Evolutionary conservation across 176 grass and related monocot genomes (phyloP).

Genomic region (Triticum turgidum): DNA sequence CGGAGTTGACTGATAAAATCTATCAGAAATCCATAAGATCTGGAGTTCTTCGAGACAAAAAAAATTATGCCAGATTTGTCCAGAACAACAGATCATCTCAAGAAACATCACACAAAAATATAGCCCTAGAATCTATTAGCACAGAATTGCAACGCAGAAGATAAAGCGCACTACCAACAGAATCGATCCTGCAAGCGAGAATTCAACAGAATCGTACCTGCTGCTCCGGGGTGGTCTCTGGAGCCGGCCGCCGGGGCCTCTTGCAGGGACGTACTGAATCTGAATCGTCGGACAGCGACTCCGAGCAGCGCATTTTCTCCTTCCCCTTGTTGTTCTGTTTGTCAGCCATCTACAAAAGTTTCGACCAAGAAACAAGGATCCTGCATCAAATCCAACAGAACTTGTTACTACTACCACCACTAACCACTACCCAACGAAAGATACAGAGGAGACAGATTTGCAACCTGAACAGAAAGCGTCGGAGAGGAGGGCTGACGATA

Average conservation of each 20-base stretch:
- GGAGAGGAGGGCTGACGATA: slow-evolving; percentile 7
- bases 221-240: too few relatives aligned
- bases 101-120: not conserved
- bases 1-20: not conserved
- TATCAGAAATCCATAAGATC: not conserved
- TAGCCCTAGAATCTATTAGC: too few relatives aligned
- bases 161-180: too few relatives aligned
- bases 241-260: too few relatives aligned
- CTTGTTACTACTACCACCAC: not conserved
- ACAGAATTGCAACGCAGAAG: too few relatives aligned
- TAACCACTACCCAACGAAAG: not conserved
- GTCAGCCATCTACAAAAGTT: not conserved
- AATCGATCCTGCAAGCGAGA: too few relatives aligned
- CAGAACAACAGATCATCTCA: not conserved
- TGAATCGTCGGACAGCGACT: too few relatives aligned
- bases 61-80: not conserved
- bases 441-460: not conserved
- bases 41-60: not conserved
- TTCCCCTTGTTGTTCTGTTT: too few relatives aligned
- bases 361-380: not conserved
- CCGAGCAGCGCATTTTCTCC: too few relatives aligned
- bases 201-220: too few relatives aligned
- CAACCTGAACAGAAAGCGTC: not conserved
- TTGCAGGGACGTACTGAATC: too few relatives aligned
- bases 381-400: not conserved